Evolutionary conservation across 495 filamentous ascomycete species (phyloP).

Genomic region (Penicillium tannophilum): DNA sequence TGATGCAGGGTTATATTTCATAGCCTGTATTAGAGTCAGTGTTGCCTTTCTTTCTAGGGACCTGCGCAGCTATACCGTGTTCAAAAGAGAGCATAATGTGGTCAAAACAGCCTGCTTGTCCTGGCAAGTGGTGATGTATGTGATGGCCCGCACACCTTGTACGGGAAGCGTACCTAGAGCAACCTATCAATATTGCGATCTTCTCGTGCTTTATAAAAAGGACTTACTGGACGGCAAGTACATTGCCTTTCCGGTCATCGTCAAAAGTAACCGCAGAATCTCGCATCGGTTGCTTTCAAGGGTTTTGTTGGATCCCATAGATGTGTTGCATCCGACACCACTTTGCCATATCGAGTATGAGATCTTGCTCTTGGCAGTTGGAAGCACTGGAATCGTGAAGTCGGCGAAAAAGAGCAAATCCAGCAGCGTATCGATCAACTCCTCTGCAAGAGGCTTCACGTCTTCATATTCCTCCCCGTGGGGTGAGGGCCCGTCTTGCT

Average conservation of each 20-base stretch:
- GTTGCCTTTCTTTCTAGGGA: background rate
- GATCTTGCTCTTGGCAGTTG: conserved; percentile 75
- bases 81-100: conserved; percentile 86
- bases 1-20: conserved; percentile 94
- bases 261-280: conserved; percentile 82
- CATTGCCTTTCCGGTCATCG: conserved; percentile 86
- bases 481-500: conserved; percentile 43
- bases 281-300: conserved; percentile 91
- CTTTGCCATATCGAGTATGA: conserved; percentile 97
- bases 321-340: conserved; percentile 91
- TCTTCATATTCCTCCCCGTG: conserved; percentile 70
- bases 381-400: conserved; percentile 73
- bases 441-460: conserved; percentile 86
- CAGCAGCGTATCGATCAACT: conserved; percentile 86
- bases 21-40: conserved; percentile 57
- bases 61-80: conserved; percentile 68
- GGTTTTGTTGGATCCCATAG: conserved; percentile 85
- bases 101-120: conserved; percentile 93
- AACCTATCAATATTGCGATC: conserved; percentile 17
- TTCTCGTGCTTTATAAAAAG: background rate
- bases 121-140: conserved; percentile 81
- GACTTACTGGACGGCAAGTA: conserved; percentile 78
- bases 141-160: conserved; percentile 83
- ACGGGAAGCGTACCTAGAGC: conserved; percentile 70
- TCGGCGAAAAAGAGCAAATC: conserved; percentile 91